Evolutionary conservation across 2,329 filamentous ascomycete genomes (phyloP), one percentile per base, ranked within the genome.

Genomic region (Nemania sp.): DNA sequence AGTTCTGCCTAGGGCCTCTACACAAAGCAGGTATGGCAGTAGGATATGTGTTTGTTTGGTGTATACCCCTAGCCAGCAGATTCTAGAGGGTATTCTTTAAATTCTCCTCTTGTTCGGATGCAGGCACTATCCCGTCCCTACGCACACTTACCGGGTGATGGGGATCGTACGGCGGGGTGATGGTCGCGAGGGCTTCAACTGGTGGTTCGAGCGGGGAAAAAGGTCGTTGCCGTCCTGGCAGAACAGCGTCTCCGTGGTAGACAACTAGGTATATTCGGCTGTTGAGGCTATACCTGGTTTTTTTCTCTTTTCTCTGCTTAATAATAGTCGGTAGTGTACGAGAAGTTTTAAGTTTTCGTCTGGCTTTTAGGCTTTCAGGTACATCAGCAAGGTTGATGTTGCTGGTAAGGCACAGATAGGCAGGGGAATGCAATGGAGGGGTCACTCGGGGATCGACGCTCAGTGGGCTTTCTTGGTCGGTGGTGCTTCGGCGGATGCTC

Each of bases 381-480:
- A 32, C 29, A 8, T 5, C 29, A 8, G 8, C 29, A 8, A 8
- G 4, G 29, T 32, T 8, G 29, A 32, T 32, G 29, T 32, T 32
- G 29, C 29, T 32, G 29, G 32, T n/a, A n/a, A n/a, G n/a, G n/a
- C n/a, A 35, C 5, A 13, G 35, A 41, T 41, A 13, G 35, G 35
- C 35, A 41, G 35, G 35, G 35, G 35, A 22, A 47, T 47, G 43
- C 2, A 22, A 32, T 38, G 53, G 66, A 62, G 62, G 66, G 62
- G 58, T 59, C 27, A 24, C 38, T 62, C 54, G 22, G 5, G 38
- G 59, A 60, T 63, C 51, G 49, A 61, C 54, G 67, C 62, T 41
- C 58, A 62, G 47, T 54, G n/a, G n/a, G 35, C 35, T 41, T 11
- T 41, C 35, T 41, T 6, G 13, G 35, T 41, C 35, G 35, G 35